Conservation (phyloP, 805 yeast species). For the Lipomyces kockii region DNA sequence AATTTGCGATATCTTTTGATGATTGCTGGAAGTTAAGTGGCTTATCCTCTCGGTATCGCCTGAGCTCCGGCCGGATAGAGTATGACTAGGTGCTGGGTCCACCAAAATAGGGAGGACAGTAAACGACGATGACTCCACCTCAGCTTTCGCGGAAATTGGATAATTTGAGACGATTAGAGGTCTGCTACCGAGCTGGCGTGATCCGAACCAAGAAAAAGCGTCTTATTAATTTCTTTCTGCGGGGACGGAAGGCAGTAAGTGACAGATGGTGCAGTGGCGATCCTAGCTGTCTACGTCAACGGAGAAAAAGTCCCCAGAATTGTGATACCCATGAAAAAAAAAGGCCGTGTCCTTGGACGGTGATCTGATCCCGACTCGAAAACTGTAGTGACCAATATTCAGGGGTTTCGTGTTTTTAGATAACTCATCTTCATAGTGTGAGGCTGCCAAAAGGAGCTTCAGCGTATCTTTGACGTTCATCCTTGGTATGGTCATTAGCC, state of each 20-base stretch:
- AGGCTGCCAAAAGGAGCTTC: neutral
- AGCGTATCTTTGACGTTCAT: no score
- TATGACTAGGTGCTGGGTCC: neutral
- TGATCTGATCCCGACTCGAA: neutral
- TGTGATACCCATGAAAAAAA: neutral
- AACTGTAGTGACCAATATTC: neutral
- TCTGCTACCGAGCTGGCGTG: neutral
- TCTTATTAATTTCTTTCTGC: neutral
- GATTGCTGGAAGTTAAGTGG: neutral
- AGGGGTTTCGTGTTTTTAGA: neutral
- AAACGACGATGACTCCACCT: neutral
- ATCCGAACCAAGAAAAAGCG: neutral
- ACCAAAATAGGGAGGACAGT: slow-evolving; percentile 1
- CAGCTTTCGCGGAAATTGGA: neutral
- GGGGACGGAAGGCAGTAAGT: neutral
- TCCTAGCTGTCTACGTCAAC: neutral
- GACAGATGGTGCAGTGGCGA: neutral
- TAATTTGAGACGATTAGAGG: neutral
- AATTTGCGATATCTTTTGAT: neutral
- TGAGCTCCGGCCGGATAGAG: neutral
- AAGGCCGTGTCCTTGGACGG: neutral
- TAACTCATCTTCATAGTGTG: neutral
- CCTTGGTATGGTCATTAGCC: no score
- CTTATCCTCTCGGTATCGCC: neutral
- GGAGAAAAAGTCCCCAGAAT: neutral